Evolutionary conservation across 257 asterid species (phyloP), one percentile per base, ranked within the genome.

Genomic region (Solanum medicagineum): DNA sequence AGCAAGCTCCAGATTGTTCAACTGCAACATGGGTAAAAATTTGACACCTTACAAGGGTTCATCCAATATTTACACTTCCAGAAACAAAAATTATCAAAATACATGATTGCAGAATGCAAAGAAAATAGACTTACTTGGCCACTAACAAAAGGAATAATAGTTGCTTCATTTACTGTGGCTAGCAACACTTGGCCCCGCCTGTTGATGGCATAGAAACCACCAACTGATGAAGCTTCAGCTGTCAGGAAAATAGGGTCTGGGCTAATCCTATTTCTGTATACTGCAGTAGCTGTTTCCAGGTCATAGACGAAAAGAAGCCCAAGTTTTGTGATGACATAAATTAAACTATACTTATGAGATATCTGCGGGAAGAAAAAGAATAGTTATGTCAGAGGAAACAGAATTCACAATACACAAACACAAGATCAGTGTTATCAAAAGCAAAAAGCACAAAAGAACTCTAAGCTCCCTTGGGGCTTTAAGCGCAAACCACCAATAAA

Each of bases 1-100:
- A 75, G 99, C 99, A 89, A 97, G 99, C 94, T 97, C 99, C 92
- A 97, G 93, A 91, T 97, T 97, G 89, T 95, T 97, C 86, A 97
- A 89, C 99, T 97, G 93, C 22, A 82, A 86, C 36, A 68, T 84
- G 80, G 60, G 70, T 84, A 19, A 17, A 44, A 54, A 70, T 13
- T 53, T 53, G 83, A 51, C 65, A 79, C 45, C 26, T 53, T 51
- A 29, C 19, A 68, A 70, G 81, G 59, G n/a, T 75, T 49, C 81
- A 49, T 75, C 44, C 60, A 22, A 24, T 24, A 75, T 51, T 75
- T 75, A 51, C 82, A 49, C 82, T 75, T 49, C 16, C 4, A 42
- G 83, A 79, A 79, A 79, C 49, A 26, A 16, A 79, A 79, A 16
- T 9, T 53, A 29, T 26, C 17, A 4, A 77, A 77, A 79, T 26